Evolutionary conservation across 164 flowering plant genomes (phyloP).

Genomic region (Nymphaea colorata): DNA sequence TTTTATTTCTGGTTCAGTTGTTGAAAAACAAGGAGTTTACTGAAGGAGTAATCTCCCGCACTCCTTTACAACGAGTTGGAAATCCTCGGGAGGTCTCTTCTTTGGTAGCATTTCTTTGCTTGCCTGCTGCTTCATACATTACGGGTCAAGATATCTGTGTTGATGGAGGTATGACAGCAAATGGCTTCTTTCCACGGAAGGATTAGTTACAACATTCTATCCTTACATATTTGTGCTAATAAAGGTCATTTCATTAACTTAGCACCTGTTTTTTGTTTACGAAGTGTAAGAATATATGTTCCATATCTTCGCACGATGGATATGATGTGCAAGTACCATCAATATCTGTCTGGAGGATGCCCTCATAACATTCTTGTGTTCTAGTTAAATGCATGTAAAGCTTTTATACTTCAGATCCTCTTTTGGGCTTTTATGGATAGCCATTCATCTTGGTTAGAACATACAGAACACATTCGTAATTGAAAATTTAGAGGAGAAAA

Average conservation of each 20-base stretch:
- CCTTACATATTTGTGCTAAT: neutral
- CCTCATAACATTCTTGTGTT: too few relatives aligned
- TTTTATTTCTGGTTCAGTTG: slow-evolving; percentile 7
- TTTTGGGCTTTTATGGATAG: too few relatives aligned
- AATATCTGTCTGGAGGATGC: too few relatives aligned
- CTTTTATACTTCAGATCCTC: too few relatives aligned
- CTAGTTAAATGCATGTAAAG: too few relatives aligned
- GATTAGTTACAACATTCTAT: neutral
- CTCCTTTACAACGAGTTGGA: slow-evolving; percentile 31
- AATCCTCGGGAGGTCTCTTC: slow-evolving; percentile 29
- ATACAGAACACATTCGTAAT: too few relatives aligned
- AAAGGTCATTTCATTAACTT: slow-evolving; percentile 1
- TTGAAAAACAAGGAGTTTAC: slow-evolving; percentile 16
- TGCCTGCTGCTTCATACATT: slow-evolving; percentile 40
- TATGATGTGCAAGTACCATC: neutral
- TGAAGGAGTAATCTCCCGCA: slow-evolving; percentile 16
- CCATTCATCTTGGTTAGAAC: too few relatives aligned
- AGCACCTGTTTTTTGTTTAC: neutral
- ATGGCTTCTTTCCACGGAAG: slow-evolving; percentile 13
- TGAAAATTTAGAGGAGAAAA: too few relatives aligned
- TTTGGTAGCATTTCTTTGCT: slow-evolving; percentile 36
- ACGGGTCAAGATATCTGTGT: slow-evolving; percentile 37
- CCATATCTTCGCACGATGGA: slow-evolving; percentile 1
- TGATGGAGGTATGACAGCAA: slow-evolving; percentile 38
- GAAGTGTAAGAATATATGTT: neutral